Conservation (phyloP, 169 alveolate species). For the Neospora caninum region DNA sequence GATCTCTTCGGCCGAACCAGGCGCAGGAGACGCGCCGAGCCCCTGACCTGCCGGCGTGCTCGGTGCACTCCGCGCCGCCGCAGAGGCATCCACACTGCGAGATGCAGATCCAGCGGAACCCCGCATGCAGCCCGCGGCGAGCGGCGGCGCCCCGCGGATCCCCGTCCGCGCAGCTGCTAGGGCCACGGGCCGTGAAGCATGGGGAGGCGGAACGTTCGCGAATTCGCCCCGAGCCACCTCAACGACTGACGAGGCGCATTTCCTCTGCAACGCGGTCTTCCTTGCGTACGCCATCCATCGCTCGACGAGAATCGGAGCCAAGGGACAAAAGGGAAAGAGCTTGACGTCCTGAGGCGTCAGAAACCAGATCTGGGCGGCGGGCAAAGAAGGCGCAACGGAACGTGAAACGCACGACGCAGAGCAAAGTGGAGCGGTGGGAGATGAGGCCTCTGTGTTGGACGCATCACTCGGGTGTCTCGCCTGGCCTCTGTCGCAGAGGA, state of each 20-base stretch:
- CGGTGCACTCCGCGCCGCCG: neutral
- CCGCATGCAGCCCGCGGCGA: neutral
- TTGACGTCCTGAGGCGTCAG: neutral
- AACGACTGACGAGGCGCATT: neutral
- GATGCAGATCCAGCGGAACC: neutral
- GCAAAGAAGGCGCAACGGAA: too few species aligned
- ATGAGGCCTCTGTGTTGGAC: neutral
- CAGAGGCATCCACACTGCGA: neutral
- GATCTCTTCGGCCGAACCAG: neutral
- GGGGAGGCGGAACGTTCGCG: neutral
- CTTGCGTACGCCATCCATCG: neutral
- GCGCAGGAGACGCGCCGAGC: neutral
- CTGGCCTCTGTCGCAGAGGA: neutral
- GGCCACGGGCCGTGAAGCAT: neutral
- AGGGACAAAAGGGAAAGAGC: constrained; percentile 22
- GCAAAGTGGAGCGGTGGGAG: neutral
- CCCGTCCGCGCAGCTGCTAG: neutral
- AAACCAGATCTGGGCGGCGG: neutral
- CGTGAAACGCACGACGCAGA: too few species aligned
- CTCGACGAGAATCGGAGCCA: neutral
- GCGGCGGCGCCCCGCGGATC: neutral
- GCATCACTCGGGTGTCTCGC: neutral
- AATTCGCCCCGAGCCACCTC: neutral
- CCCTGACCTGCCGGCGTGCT: neutral
- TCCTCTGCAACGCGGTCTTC: neutral